Evolutionary conservation across 768 basidiomycete genomes (phyloP).

Genomic region (Russula lepida): DNA sequence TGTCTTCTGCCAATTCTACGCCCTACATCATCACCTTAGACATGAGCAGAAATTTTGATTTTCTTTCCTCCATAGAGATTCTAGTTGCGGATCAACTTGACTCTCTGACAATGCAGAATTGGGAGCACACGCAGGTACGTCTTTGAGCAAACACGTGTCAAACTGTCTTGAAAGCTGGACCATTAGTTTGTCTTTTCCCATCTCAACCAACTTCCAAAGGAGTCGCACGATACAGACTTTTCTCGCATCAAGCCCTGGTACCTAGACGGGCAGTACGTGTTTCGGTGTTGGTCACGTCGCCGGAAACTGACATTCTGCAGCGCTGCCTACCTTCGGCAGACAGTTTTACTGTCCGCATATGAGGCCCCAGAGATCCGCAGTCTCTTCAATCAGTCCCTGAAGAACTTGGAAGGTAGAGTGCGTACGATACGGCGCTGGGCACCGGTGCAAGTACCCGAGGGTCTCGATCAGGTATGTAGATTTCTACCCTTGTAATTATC

Average conservation of each 20-base stretch:
- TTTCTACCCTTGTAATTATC: neutral
- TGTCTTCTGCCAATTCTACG: neutral
- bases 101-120: conserved; percentile 94
- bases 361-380: conserved; percentile 85
- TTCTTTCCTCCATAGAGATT: conserved; percentile 88
- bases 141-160: neutral
- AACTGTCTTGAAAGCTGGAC: neutral
- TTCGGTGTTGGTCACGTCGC: neutral
- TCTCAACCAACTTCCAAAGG: conserved; percentile 84
- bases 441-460: conserved; percentile 72
- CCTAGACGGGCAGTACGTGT: conserved; percentile 80
- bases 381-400: conserved; percentile 64
- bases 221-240: conserved; percentile 91
- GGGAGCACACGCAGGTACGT: conserved; percentile 91
- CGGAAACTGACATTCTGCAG: conserved; percentile 33
- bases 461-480: conserved; percentile 63
- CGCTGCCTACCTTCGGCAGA: conserved; percentile 80
- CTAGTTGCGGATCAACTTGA: conserved; percentile 90
- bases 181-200: conserved; percentile 73
- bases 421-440: conserved; percentile 59
- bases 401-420: conserved; percentile 81
- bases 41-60: conserved; percentile 69
- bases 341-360: conserved; percentile 77
- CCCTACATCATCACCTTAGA: neutral
- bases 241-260: conserved; percentile 98